A percentile compares a stretch with the other conserved stretches of the same genome.
phyloP scores from a whole-genome alignment of 2,329 filamentous ascomycete species.

The Calonectria hongkongensis region DNA sequence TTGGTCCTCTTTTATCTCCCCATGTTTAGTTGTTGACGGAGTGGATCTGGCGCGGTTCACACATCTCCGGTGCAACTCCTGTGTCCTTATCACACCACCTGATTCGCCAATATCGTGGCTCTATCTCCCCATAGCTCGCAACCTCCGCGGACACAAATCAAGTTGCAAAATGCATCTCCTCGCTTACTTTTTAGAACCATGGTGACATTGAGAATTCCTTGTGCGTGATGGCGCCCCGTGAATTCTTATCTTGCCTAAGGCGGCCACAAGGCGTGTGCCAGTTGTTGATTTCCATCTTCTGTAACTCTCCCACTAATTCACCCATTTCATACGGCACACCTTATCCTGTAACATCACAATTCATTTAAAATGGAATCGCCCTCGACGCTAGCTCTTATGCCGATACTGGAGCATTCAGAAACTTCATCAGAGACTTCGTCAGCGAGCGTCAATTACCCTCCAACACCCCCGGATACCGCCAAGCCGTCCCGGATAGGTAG shows the following conservation, averaged over 20 bases:
- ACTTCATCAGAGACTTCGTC: slow-evolving; percentile 17
- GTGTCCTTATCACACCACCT: slow-evolving; percentile 46
- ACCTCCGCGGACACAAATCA: slow-evolving; percentile 53
- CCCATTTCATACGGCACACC: slow-evolving; percentile 27
- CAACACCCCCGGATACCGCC: slow-evolving; percentile 63
- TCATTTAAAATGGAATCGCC: slow-evolving; percentile 47
- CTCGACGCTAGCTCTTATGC: slow-evolving; percentile 40
- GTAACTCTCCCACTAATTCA: slow-evolving; percentile 17
- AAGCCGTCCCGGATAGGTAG: slow-evolving; percentile 61
- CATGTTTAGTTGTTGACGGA: slow-evolving; percentile 9
- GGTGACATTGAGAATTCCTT: slow-evolving; percentile 29
- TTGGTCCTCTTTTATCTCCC: slow-evolving; percentile 35
- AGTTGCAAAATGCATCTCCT: slow-evolving; percentile 57
- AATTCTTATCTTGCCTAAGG: slow-evolving; percentile 32
- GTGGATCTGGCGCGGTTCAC: slow-evolving; percentile 49
- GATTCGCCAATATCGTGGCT: slow-evolving; percentile 50
- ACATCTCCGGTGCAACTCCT: slow-evolving; percentile 53
- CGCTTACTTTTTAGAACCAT: slow-evolving; percentile 46
- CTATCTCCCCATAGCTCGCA: slow-evolving; percentile 47
- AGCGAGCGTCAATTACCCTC: slow-evolving; percentile 56
- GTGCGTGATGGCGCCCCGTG: slow-evolving; percentile 25
- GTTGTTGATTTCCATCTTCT: slow-evolving; percentile 43
- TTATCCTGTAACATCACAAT: slow-evolving; percentile 25
- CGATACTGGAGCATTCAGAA: slow-evolving; percentile 40
- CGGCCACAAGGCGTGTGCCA: slow-evolving; percentile 19